A percentile compares a stretch with the other conserved stretches of the same genome.
These are phyloP conservation scores for Tolypocladium cylindrosporum DNA, from an alignment of 2,329 filamentous ascomycete genomes.

Conservation along the genomic window DNA sequence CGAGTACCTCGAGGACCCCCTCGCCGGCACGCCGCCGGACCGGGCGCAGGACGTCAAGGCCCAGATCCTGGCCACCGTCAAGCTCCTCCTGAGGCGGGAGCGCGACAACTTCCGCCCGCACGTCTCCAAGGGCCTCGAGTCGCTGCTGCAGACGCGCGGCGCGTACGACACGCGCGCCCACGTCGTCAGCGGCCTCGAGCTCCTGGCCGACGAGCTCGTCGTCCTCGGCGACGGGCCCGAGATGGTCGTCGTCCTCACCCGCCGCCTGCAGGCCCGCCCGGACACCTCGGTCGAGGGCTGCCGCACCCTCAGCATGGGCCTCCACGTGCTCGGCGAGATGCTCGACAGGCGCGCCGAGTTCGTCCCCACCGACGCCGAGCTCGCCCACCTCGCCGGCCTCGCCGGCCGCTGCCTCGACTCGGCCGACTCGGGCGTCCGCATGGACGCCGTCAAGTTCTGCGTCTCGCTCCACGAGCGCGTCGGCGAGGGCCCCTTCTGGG, in stretches of 20 bases:
- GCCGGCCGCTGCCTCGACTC: constrained; percentile 50
- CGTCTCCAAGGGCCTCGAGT: constrained; percentile 56
- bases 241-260: constrained; percentile 44
- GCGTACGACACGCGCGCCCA: constrained; percentile 60
- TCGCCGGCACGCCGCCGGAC: constrained; percentile 43
- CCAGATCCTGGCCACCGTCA: constrained; percentile 64
- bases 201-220: constrained; percentile 63
- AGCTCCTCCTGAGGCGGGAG: constrained; percentile 59
- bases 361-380: constrained; percentile 38
- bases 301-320: constrained; percentile 49
- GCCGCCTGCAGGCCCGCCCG: constrained; percentile 32
- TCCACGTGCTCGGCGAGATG: constrained; percentile 52
- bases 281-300: constrained; percentile 34
- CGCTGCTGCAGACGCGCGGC: constrained; percentile 54
- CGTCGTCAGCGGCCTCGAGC: constrained; percentile 64
- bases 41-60: constrained; percentile 65
- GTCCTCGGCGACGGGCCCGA: constrained; percentile 53
- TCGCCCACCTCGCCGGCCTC: constrained; percentile 39
- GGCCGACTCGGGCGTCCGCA: constrained; percentile 51
- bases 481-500: constrained; percentile 57
- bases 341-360: constrained; percentile 40
- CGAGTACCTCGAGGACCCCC: constrained; percentile 57
- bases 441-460: constrained; percentile 73
- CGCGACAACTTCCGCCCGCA: constrained; percentile 57
- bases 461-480: constrained; percentile 57